Base-by-base conservation (phyloP, 2,329 filamentous ascomycete species). In the Nemania diffusa region DNA sequence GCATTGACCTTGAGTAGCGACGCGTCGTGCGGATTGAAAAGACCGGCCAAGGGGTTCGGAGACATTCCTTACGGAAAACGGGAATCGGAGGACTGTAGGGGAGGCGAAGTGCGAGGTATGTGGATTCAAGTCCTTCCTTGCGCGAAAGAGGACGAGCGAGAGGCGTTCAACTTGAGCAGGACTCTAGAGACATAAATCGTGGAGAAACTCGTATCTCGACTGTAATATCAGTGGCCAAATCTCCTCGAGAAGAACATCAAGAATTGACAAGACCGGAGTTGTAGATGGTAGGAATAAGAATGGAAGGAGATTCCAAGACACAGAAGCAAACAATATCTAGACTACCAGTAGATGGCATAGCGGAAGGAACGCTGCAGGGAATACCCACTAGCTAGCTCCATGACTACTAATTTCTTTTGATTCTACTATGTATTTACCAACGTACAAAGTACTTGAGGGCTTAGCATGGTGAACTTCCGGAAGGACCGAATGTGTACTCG, bases 61-160 rank as follows among this genome's bases (percentile, higher is more conserved):
- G 83, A 87, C 85, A 88, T 89, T 88, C 87, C 85, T 88, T 84
- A 78, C 84, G 87, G 87, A 91, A 90, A 90, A 91, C 83, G 84
- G 84, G 84, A 83, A 84, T 86, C 88, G 92, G 90, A 90, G 87
- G 87, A 93, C 92, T 93, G 86, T 91, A 79, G 84, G 87, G 91
- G 89, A 90, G 90, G 91, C 89, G 88, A 83, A 82, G 86, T 91
- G 92, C 91, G 85, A 84, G 80, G 75, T 77, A 37, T 81, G 80
- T 81, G 75, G 70, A 64, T 68, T 65, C 70, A 62, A 69, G 74
- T 76, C 75, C 73, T 27, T 59, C 57, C 64, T 62, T 64, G 32
- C 65, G 44, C 62, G 71, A 77, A 76, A 67, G 62, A 71, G 69
- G 69, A 72, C 57, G 72, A 72, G 75, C 80, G 83, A 87, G 85